These are phyloP conservation scores for Pelargonium nanum DNA, from an alignment of 345 rosid species.

Conservation along the genomic window DNA sequence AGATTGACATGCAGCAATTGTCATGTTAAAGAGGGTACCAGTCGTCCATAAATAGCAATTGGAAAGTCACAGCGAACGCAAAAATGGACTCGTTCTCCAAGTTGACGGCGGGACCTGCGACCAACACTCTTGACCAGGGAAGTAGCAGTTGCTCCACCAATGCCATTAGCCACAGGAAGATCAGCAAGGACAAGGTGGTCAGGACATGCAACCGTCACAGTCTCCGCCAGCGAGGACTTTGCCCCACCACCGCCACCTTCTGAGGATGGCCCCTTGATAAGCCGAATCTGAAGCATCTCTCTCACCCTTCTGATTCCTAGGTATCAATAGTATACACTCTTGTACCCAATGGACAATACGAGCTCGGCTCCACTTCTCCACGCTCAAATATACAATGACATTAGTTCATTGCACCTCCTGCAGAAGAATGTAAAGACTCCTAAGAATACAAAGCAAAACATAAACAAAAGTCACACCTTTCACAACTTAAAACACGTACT, in stretches of 20 bases:
- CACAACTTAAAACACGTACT: background rate
- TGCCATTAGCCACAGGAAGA: constrained; percentile 96
- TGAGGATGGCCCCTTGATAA: constrained; percentile 46
- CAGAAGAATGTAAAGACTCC: too few relatives aligned
- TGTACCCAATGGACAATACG: background rate
- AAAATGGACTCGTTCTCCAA: constrained; percentile 93
- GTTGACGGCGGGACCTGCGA: constrained; percentile 82
- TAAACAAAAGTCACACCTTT: background rate
- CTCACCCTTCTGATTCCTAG: background rate
- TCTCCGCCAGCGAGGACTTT: constrained; percentile 53
- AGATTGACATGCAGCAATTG: background rate
- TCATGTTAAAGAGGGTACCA: constrained; percentile 31
- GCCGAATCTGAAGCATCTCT: constrained; percentile 76
- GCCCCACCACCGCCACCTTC: constrained; percentile 34
- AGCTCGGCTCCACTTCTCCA: background rate
- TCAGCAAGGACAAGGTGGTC: constrained; percentile 96
- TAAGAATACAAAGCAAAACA: too few relatives aligned
- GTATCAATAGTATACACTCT: background rate
- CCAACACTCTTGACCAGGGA: constrained; percentile 57
- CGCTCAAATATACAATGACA: background rate
- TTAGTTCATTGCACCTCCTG: background rate
- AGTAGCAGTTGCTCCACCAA: constrained; percentile 63
- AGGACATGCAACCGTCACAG: constrained; percentile 89
- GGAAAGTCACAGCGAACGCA: constrained; percentile 96
- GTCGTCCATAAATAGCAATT: constrained; percentile 86